Evolutionary conservation across 805 yeast genomes (phyloP).

Genomic region (Barnettozyma wickerhamii): DNA sequence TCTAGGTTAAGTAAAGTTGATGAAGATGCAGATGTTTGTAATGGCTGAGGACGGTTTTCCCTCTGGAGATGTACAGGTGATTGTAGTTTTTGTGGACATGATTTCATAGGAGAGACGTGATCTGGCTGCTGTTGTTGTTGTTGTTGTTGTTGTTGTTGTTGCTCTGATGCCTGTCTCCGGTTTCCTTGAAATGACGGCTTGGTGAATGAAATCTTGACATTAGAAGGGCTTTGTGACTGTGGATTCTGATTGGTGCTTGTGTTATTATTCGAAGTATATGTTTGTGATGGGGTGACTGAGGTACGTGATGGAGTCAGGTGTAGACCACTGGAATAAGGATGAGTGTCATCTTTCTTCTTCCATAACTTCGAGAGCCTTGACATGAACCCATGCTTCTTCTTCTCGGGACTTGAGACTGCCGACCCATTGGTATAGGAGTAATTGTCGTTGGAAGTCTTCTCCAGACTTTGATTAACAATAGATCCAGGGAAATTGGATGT

Average conservation of each 20-base stretch:
- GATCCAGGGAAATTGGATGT: neutral
- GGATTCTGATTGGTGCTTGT: neutral
- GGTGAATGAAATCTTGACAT: neutral
- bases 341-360: slow-evolving; percentile 21
- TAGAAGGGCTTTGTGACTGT: neutral
- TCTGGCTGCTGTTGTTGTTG: neutral
- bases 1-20: neutral
- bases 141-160: slow-evolving; percentile 2
- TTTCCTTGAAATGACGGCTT: neutral
- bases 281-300: slow-evolving; percentile 2
- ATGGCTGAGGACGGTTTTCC: neutral
- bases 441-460: neutral
- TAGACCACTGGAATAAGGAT: neutral
- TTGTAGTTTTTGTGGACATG: neutral
- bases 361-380: slow-evolving; percentile 31
- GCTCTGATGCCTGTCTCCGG: slow-evolving; percentile 3
- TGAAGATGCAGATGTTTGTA: neutral
- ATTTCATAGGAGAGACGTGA: too few species aligned
- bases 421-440: neutral
- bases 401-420: slow-evolving; percentile 20
- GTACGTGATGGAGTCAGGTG: slow-evolving; percentile 2
- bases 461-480: neutral
- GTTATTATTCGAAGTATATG: slow-evolving; percentile 1
- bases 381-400: slow-evolving; percentile 28
- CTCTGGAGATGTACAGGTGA: neutral